Conservation (phyloP, 2,329 filamentous ascomycete species). For the Claviceps monticola region DNA sequence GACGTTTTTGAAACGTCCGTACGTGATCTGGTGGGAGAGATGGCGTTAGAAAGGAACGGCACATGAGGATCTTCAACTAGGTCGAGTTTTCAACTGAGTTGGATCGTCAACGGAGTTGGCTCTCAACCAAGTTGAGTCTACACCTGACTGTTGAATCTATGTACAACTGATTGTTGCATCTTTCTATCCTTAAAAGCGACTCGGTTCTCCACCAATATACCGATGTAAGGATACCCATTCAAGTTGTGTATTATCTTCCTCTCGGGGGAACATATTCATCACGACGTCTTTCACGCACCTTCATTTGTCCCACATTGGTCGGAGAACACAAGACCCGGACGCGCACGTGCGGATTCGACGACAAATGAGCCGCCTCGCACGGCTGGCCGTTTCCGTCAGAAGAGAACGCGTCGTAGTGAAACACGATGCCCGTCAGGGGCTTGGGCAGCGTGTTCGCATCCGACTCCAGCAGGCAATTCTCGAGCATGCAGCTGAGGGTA, state of each 20-base stretch:
- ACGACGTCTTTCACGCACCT: conserved; percentile 9
- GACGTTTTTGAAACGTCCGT: conserved; percentile 24
- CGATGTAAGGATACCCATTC: no score
- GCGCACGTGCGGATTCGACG: conserved; percentile 25
- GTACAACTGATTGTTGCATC: no score
- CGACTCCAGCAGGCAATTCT: conserved; percentile 40
- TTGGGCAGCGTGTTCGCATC: conserved; percentile 29
- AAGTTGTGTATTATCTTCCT: no score
- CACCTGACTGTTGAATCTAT: no score
- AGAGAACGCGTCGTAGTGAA: conserved; percentile 48
- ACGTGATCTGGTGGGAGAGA: neutral
- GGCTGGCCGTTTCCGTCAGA: conserved; percentile 33
- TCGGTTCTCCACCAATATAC: no score
- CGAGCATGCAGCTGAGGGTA: conserved; percentile 39
- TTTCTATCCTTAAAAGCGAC: no score
- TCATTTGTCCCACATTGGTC: conserved; percentile 32
- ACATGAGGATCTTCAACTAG: no score
- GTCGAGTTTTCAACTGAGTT: no score
- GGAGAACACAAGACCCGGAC: conserved; percentile 42
- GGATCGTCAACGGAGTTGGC: no score
- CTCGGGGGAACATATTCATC: no score
- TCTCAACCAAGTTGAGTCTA: no score
- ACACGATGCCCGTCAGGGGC: conserved; percentile 47
- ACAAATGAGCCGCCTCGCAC: conserved; percentile 47
- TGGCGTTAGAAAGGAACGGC: no score